A percentile compares a stretch with the other conserved stretches of the same genome.
Conservation (phyloP, 306 rosid genomes). For the Lithocarpus polystachyus region DNA sequence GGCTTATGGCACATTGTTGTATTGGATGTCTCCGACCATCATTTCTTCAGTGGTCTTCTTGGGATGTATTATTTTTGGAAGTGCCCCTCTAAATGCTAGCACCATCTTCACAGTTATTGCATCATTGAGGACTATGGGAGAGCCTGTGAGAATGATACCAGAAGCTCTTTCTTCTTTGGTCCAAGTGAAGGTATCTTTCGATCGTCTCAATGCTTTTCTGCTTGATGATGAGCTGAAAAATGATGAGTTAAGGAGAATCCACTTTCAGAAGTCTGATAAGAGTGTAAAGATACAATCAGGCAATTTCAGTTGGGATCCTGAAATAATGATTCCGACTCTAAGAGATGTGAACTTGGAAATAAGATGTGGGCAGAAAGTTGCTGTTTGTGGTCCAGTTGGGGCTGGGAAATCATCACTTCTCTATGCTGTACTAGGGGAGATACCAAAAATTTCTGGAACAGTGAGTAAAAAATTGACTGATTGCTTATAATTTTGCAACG, state of each 20-base stretch:
- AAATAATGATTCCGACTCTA: constrained; percentile 26
- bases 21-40: constrained; percentile 48
- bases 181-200: constrained; percentile 59
- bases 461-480: constrained; percentile 23
- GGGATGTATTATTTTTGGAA: constrained; percentile 33
- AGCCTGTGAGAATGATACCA: constrained; percentile 53
- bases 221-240: constrained; percentile 43
- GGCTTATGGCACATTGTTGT: constrained; percentile 31
- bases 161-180: constrained; percentile 46
- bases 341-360: constrained; percentile 32
- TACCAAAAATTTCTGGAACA: constrained; percentile 44
- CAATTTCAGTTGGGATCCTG: constrained; percentile 42
- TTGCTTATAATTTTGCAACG: background rate
- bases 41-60: constrained; percentile 36
- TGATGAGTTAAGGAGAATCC: constrained; percentile 9
- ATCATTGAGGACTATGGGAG: constrained; percentile 41
- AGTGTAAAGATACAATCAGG: constrained; percentile 27
- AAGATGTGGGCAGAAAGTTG: constrained; percentile 34
- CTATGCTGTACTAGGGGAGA: constrained; percentile 47
- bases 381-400: constrained; percentile 55
- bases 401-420: constrained; percentile 52
- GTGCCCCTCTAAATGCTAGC: constrained; percentile 53
- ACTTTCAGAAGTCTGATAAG: background rate
- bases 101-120: constrained; percentile 54
- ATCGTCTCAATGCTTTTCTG: constrained; percentile 36